These are phyloP conservation scores for Symbiodinium natans DNA, from an alignment of 73 alveolate genomes.

Conservation along the genomic window DNA sequence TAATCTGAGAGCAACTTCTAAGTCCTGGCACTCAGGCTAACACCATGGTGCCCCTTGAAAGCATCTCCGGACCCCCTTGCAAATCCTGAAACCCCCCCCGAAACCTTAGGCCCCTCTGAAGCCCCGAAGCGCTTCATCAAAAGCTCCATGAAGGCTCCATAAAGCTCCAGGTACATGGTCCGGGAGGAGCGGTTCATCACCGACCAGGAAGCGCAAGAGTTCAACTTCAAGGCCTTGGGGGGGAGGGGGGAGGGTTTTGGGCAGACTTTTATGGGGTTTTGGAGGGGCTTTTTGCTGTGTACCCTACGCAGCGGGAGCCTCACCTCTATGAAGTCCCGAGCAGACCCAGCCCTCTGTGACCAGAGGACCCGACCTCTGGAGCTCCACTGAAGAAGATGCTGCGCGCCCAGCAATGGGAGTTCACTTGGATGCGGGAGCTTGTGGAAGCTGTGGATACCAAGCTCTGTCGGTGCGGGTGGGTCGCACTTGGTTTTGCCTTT, in stretches of 20 bases:
- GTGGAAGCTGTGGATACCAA: not conserved
- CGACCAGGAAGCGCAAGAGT: slow-evolving; percentile 77
- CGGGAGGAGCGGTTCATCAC: slow-evolving; percentile 85
- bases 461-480: too few relatives aligned
- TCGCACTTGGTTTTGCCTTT: too few relatives aligned
- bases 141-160: not conserved
- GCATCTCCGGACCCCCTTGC: too few relatives aligned
- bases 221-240: slow-evolving; percentile 21
- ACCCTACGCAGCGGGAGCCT: too few relatives aligned
- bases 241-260: not conserved
- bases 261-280: not conserved
- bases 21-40: too few relatives aligned
- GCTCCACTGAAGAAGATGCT: slow-evolving; percentile 76
- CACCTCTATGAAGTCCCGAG: too few relatives aligned
- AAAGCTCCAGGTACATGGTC: slow-evolving; percentile 55
- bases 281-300: not conserved
- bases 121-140: too few relatives aligned
- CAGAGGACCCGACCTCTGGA: slow-evolving; percentile 85
- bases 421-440: not conserved
- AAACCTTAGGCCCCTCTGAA: too few relatives aligned
- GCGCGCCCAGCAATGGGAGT: not conserved
- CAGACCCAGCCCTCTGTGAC: too few relatives aligned
- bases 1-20: too few relatives aligned
- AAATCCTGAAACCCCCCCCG: not conserved
- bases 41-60: too few relatives aligned